Base-by-base conservation (phyloP, 225 moss, liverwort and hornwort genomes). In the Polytrichum commune region DNA sequence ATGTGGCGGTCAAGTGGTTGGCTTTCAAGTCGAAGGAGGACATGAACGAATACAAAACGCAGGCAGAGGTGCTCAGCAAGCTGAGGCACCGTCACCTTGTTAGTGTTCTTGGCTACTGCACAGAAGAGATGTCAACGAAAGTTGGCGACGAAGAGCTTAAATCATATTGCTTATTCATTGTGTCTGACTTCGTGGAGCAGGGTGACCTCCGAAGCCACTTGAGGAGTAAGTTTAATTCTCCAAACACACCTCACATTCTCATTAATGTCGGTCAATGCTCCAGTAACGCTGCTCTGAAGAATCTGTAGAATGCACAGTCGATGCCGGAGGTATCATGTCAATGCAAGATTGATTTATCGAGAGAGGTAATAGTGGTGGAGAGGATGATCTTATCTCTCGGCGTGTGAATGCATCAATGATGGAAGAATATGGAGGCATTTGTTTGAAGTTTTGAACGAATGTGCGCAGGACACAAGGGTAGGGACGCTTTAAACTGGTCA, bases 31-130 rank as follows among this genome's bases (percentile, higher is more conserved):
- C 94, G 1, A 92, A 85, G 25, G 89, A 91, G 1, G 94, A 98
- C 66, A 79, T 90, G 81, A 78, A 86, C 58, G 97, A 91, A 53
- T 81, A 95, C 80, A 86, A 80, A 68, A 77, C 90, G 19, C 91
- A 94, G 63, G 76, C 91, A 74, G 94, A 92, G 68, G 76, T 87
- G 18, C 90, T 98, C 6, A 85, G 89, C 24, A 95, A 95, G 77
- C 83, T 98, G 8, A 85, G 97, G 20, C 95, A 98, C 75, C 87
- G 87, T 33, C 90, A 98, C 55, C 88, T 98, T n/a, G 95, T 92
- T 57, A 88, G 87, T 32, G 81, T 98, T 29, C 90, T 95, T 22
- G 97, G 97, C 66, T 89, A 89, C 77, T 93, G 95, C 72, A 79
- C 86, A 13, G 88, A 91, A 19, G 94, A 93, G 66, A 79, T 79